These are phyloP conservation scores for Aureobasidium mangrovei DNA, from an alignment of 2,329 filamentous ascomycete genomes.

Conservation along the genomic window DNA sequence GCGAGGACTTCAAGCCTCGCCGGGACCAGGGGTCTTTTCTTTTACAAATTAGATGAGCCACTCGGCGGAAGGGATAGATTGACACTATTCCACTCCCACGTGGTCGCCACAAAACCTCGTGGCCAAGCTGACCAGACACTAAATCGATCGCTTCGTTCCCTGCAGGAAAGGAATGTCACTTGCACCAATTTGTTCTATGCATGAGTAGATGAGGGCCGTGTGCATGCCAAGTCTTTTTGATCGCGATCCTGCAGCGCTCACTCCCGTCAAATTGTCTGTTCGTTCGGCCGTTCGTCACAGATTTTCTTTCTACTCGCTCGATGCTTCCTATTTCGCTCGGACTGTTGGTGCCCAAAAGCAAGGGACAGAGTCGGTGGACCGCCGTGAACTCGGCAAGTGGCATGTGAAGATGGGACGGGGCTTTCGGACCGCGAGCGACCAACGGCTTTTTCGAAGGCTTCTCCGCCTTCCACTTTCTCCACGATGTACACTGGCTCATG, in stretches of 20 bases:
- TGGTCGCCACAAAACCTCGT: conserved; percentile 1
- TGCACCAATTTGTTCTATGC: background rate
- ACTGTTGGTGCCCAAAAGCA: background rate
- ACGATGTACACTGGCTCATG: no score
- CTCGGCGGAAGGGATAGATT: conserved; percentile 7
- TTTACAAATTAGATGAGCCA: background rate
- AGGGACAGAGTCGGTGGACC: background rate
- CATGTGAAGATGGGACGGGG: background rate
- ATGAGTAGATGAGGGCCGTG: background rate
- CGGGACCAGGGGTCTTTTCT: background rate
- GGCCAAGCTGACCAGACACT: conserved; percentile 1
- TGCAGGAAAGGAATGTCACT: background rate
- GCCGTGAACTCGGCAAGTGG: background rate
- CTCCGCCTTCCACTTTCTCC: background rate
- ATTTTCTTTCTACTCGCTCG: background rate
- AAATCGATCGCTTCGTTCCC: background rate
- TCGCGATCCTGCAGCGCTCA: conserved; percentile 1
- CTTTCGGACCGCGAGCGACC: conserved; percentile 4
- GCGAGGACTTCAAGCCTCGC: background rate
- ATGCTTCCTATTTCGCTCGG: background rate
- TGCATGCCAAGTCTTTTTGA: background rate
- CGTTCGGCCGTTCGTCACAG: background rate
- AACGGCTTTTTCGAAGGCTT: conserved; percentile 1
- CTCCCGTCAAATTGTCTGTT: background rate
- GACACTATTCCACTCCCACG: background rate